These are phyloP conservation scores for Acer negundo DNA, from an alignment of 345 rosid species.

Conservation along the genomic window DNA sequence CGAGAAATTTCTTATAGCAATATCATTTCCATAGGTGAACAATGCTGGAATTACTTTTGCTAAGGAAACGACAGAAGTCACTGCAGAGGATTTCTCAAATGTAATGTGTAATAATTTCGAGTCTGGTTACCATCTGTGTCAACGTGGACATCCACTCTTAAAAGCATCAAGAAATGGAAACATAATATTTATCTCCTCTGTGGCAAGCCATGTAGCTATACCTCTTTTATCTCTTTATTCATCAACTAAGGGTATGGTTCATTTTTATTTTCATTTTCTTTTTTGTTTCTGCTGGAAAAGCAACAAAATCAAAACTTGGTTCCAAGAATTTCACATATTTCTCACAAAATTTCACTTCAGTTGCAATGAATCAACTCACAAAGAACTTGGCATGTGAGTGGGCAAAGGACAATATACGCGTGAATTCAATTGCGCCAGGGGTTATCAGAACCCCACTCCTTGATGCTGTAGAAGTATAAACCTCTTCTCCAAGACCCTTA, in stretches of 20 bases:
- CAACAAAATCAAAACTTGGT: neutral
- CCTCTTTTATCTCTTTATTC: conserved; percentile 35
- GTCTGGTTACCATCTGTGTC: conserved; percentile 49
- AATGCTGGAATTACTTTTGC: conserved; percentile 41
- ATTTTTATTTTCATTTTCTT: neutral
- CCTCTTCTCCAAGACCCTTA: neutral
- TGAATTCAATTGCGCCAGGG: conserved; percentile 46
- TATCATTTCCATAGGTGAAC: conserved; percentile 34
- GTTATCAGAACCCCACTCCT: conserved; percentile 35
- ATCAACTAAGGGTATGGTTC: conserved; percentile 43
- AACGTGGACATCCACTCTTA: conserved; percentile 45
- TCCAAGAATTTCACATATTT: too few species aligned
- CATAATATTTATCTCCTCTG: conserved; percentile 50
- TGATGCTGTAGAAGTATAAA: too few species aligned
- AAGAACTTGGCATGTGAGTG: conserved; percentile 53
- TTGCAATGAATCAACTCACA: conserved; percentile 45
- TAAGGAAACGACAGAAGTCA: conserved; percentile 37
- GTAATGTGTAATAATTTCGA: conserved; percentile 45
- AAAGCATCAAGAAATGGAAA: conserved; percentile 49
- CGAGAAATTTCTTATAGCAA: neutral
- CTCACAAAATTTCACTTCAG: conserved; percentile 18
- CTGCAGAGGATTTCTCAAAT: conserved; percentile 34
- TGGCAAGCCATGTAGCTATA: conserved; percentile 30
- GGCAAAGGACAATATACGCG: conserved; percentile 49
- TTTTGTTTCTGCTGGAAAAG: neutral